Conservation (phyloP, 306 rosid species). For the Casuarina equisetifolia region DNA sequence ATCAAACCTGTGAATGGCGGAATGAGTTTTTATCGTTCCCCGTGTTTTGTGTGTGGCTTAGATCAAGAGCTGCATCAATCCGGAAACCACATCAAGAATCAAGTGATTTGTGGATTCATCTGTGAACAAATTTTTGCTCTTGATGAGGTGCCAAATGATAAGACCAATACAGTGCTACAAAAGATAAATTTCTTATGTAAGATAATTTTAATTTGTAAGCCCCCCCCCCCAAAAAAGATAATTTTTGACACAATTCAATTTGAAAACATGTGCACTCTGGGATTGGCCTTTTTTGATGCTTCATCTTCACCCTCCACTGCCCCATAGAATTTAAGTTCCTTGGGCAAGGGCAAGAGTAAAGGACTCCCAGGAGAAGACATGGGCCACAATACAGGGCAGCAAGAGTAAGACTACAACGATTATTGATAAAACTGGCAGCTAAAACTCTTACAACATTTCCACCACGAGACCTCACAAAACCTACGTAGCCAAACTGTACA, state of each 20-base stretch:
- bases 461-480: not conserved
- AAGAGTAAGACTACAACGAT: no score
- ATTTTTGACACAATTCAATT: not conserved
- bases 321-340: not conserved
- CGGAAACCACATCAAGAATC: slow-evolving; percentile 30
- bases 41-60: slow-evolving; percentile 97
- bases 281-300: no score
- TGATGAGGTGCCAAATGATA: not conserved
- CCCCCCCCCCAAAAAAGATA: not conserved
- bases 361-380: no score
- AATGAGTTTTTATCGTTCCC: slow-evolving; percentile 98
- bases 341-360: no score
- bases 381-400: no score
- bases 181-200: not conserved
- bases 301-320: no score
- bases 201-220: not conserved
- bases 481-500: not conserved
- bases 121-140: not conserved
- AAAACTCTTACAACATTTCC: not conserved
- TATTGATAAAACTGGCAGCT: no score
- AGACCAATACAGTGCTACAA: not conserved
- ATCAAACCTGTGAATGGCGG: slow-evolving; percentile 89
- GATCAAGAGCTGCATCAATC: slow-evolving; percentile 99
- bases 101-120: not conserved
- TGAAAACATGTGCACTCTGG: no score